These are phyloP conservation scores for Suillus weaverae DNA, from an alignment of 768 basidiomycete genomes.

Conservation along the genomic window DNA sequence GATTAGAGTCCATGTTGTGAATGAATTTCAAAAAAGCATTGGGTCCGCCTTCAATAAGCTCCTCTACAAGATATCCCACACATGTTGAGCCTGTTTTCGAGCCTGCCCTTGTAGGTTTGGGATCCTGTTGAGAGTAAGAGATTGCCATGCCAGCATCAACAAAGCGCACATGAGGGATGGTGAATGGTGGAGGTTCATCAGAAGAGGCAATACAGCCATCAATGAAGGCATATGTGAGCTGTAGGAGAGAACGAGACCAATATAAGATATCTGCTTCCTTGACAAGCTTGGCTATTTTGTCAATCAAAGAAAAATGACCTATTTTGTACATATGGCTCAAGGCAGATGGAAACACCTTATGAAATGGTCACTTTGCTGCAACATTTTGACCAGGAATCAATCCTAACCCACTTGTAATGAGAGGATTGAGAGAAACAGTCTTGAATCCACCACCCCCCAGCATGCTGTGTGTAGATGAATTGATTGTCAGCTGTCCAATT, in stretches of 20 bases:
- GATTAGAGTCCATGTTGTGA: conserved; percentile 6
- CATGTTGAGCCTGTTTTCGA: background rate
- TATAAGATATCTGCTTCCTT: conserved; percentile 14
- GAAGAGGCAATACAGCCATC: background rate
- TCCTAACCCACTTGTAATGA: background rate
- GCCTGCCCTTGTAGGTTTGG: background rate
- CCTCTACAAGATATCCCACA: conserved; percentile 11
- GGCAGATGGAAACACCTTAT: background rate
- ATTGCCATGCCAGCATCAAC: conserved; percentile 9
- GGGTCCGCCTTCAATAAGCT: background rate
- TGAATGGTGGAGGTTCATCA: background rate
- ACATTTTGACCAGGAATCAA: background rate
- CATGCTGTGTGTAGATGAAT: background rate
- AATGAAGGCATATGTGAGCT: conserved; percentile 11
- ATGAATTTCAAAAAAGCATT: conserved; percentile 10
- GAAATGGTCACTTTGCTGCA: conserved; percentile 1
- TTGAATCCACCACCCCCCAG: conserved; percentile 3
- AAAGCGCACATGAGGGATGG: conserved; percentile 12
- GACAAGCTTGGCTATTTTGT: conserved; percentile 5
- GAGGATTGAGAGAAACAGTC: background rate
- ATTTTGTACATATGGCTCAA: background rate
- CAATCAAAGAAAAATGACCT: background rate
- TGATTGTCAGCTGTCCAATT: background rate
- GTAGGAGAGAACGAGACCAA: conserved; percentile 12
- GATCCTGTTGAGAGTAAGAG: background rate